Percentiles rank a stretch among this genome's conserved stretches.
Evolutionary conservation across 148 eudicot species (phyloP).

Genomic region (Salicornia ramosissima): DNA sequence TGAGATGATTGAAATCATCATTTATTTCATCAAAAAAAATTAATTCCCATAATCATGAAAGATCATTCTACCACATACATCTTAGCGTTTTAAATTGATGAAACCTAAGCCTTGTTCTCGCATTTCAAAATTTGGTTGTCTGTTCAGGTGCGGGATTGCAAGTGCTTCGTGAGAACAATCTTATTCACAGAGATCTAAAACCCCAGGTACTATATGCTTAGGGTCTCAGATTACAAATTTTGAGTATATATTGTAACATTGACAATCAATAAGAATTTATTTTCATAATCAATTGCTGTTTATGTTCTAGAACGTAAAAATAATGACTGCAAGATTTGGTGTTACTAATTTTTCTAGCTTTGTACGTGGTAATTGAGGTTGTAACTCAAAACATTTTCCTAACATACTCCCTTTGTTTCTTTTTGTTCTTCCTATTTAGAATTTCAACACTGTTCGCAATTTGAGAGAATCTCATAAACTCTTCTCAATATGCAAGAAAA

Average conservation of each 20-base stretch:
- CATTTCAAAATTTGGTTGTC: conserved; percentile 13
- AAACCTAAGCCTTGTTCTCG: too few species aligned
- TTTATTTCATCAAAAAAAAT: too few species aligned
- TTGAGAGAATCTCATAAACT: too few species aligned
- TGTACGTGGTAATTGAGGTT: neutral
- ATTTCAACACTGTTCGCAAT: too few species aligned
- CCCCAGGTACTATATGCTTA: conserved; percentile 38
- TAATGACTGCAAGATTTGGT: neutral
- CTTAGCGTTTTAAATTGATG: too few species aligned
- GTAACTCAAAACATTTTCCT: neutral
- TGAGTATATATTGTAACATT: too few species aligned
- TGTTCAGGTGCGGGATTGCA: conserved; percentile 51
- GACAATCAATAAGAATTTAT: neutral
- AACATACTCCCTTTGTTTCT: neutral
- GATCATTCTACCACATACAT: too few species aligned
- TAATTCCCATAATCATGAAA: too few species aligned
- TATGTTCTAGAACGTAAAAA: neutral
- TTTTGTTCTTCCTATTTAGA: too few species aligned
- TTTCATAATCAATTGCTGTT: neutral
- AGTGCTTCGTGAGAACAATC: conserved; percentile 44
- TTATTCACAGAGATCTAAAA: conserved; percentile 54
- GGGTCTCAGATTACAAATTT: neutral
- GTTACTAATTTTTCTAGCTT: neutral
- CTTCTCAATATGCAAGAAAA: too few species aligned
- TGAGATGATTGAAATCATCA: neutral